Conservation (phyloP, 73 alveolate genomes). For the Blepharisma stoltei region DNA sequence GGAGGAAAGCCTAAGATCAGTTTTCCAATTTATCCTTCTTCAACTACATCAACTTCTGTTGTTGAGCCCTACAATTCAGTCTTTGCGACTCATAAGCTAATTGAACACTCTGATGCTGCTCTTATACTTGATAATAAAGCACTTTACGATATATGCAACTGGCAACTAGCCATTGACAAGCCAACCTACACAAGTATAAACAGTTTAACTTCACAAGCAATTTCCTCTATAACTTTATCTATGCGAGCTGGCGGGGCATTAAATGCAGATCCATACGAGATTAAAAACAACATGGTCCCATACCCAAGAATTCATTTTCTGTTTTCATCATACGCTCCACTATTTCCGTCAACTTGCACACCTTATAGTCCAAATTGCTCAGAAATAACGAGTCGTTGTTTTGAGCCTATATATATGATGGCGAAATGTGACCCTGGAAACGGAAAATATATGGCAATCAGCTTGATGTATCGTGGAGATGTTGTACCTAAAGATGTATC, state of each 20-base stretch:
- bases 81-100: conserved; percentile 57
- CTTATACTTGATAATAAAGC: conserved; percentile 95
- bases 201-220: conserved; percentile 79
- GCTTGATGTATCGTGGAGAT: conserved; percentile 57
- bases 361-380: conserved; percentile 32
- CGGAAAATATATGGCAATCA: conserved; percentile 54
- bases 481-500: conserved; percentile 70
- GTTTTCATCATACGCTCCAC: conserved; percentile 62
- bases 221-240: conserved; percentile 72
- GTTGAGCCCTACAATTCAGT: conserved; percentile 89
- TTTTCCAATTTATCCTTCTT: conserved; percentile 80
- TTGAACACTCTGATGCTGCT: conserved; percentile 84
- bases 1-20: conserved; percentile 82
- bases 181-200: conserved; percentile 92
- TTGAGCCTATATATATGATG: conserved; percentile 34
- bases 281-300: conserved; percentile 52
- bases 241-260: conserved; percentile 63
- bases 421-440: conserved; percentile 40
- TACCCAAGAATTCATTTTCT: conserved; percentile 68
- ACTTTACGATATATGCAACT: conserved; percentile 90
- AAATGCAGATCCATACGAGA: conserved; percentile 57
- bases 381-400: conserved; percentile 38
- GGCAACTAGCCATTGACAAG: conserved; percentile 85
- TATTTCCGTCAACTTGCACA: conserved; percentile 31
- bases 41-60: conserved; percentile 82